Evolutionary conservation across 495 filamentous ascomycete genomes (phyloP), one percentile per base, ranked within the genome.

Genomic region (Penicillium lagena): DNA sequence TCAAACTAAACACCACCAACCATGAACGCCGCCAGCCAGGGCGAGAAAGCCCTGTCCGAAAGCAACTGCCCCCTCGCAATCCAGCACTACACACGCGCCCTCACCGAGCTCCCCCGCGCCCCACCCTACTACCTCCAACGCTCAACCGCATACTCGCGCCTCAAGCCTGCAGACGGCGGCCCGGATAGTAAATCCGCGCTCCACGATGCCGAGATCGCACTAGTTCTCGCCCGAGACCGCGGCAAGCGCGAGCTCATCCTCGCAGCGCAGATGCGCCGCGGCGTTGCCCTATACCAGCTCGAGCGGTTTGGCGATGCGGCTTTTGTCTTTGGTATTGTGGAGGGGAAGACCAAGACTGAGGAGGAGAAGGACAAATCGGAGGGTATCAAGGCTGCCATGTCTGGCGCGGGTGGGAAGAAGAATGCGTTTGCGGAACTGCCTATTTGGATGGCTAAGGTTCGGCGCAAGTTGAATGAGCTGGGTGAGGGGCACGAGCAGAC

Each of bases 81-180:
- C 54, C 61, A 65, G 7, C 71, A 84, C 51, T 88, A 87, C 50
- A 87, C 90, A n/a, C 68, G 74, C 37, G 93, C 90, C n/a, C 67
- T 98, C 6, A 52, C 71, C 27, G 60, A 66, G 30, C 73, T 75
- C 7, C 82, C 86, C 9, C 78, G 75, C 29, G 85, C 89, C 7
- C 85, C 88, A 6, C 62, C 79, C 46, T 97, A 94, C 77, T 86
- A 93, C 49, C 80, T 95, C 48, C 84, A 93, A 59, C 88, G 94
- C 22, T 86, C 89, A 2, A 90, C 82, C 9, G 89, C 90, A 27
- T 84, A 88, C 56, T 78, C 87, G 8, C 85, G 90, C 43, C 66
- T 79, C 1, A 72, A 72, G 42, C 66, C 74, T 35, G 58, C 54
- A 39, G 57, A 72, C 33, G 69, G 69, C 11, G 67, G 67, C 7